Evolutionary conservation across 2,329 filamentous ascomycete species (phyloP).

Genomic region (Calonectria multiphialidica): DNA sequence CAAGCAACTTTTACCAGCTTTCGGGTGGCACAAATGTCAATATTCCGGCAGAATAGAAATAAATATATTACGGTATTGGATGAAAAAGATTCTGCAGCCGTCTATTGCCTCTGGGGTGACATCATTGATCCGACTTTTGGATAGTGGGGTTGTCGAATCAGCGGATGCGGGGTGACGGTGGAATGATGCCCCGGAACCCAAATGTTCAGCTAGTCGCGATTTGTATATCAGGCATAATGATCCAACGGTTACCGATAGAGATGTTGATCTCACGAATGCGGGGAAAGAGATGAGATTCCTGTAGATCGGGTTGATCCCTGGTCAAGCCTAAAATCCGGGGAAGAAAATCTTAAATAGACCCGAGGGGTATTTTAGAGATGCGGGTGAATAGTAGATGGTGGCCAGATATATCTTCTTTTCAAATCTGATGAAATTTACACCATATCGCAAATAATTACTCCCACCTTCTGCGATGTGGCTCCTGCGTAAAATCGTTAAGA

Average conservation of each 20-base stretch:
- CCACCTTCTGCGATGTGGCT: not conserved
- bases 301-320: not conserved
- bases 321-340: not conserved
- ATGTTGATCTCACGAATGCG: not conserved
- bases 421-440: too few relatives aligned
- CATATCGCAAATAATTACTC: too few relatives aligned
- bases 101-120: not conserved
- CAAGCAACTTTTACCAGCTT: too few relatives aligned
- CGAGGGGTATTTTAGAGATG: not conserved
- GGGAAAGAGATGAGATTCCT: not conserved
- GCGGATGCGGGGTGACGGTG: not conserved
- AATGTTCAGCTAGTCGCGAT: not conserved
- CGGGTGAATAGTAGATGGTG: not conserved
- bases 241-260: not conserved
- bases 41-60: too few relatives aligned
- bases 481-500: not conserved
- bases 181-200: not conserved
- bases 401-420: not conserved
- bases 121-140: not conserved
- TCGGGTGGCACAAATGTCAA: too few relatives aligned
- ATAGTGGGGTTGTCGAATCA: not conserved
- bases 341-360: not conserved
- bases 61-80: not conserved
- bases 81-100: not conserved
- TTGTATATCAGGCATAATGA: not conserved